Conservation (phyloP, 768 basidiomycete genomes). For the Boletales sp. region DNA sequence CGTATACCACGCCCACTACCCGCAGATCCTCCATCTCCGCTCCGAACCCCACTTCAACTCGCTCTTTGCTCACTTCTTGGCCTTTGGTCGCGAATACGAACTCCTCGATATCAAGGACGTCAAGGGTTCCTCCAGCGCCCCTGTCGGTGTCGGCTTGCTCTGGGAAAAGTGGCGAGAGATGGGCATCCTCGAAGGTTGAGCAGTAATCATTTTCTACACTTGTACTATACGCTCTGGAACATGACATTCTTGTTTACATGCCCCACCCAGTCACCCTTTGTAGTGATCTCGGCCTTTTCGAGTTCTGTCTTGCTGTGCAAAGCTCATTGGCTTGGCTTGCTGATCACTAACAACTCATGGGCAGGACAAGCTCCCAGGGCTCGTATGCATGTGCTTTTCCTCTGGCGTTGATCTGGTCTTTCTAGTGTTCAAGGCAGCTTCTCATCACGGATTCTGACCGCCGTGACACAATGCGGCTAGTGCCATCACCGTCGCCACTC, state of each 20-base stretch:
- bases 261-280: too few relatives aligned
- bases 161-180: constrained; percentile 91
- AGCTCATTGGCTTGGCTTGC: too few relatives aligned
- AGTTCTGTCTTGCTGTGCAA: too few relatives aligned
- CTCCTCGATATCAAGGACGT: constrained; percentile 87
- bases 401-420: too few relatives aligned
- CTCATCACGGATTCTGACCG: too few relatives aligned
- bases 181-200: constrained; percentile 58
- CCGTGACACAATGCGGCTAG: too few relatives aligned
- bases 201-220: background rate
- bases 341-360: too few relatives aligned
- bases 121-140: constrained; percentile 56
- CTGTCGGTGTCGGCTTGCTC: constrained; percentile 71
- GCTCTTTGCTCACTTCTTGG: constrained; percentile 95
- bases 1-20: constrained; percentile 93
- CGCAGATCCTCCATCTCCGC: constrained; percentile 86
- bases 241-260: background rate
- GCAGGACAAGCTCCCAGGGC: too few relatives aligned
- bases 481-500: too few relatives aligned
- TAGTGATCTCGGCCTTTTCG: too few relatives aligned
- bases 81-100: constrained; percentile 93
- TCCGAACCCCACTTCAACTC: constrained; percentile 96
- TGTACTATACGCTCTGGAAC: constrained; percentile 15
- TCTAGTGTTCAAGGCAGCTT: too few relatives aligned
- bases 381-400: too few relatives aligned